phyloP scores from a whole-genome alignment of 2,329 filamentous ascomycete genomes.

The Claviceps monticola region DNA sequence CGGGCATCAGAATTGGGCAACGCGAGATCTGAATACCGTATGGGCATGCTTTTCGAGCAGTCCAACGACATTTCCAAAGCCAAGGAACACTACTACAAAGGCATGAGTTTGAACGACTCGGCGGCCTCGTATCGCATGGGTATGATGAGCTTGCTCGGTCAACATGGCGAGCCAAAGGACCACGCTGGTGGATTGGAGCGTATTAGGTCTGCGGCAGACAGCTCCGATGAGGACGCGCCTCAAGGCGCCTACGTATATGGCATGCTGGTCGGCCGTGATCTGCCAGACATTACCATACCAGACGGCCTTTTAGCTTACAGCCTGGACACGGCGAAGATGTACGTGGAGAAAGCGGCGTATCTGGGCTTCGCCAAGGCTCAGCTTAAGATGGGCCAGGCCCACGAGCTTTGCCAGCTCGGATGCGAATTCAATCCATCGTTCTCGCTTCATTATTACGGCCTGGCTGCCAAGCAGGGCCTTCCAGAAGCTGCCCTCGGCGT shows the following conservation, averaged over 20 bases:
- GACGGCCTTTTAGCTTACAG: conserved; percentile 55
- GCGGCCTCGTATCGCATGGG: conserved; percentile 77
- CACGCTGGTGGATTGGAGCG: conserved; percentile 64
- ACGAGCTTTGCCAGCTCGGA: conserved; percentile 83
- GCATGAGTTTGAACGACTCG: conserved; percentile 69
- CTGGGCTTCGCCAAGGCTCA: conserved; percentile 93
- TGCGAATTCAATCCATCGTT: conserved; percentile 91
- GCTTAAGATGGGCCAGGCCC: conserved; percentile 91
- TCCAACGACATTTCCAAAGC: conserved; percentile 88
- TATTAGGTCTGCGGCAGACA: conserved; percentile 70
- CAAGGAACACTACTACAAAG: conserved; percentile 76
- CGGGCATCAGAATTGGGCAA: conserved; percentile 78
- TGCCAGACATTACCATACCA: conserved; percentile 81
- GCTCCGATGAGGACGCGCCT: conserved; percentile 88
- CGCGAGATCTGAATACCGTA: conserved; percentile 81
- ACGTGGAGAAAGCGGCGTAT: conserved; percentile 93
- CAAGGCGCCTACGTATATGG: conserved; percentile 93
- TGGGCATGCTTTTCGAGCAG: conserved; percentile 96
- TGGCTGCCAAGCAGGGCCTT: conserved; percentile 85
- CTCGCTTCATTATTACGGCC: conserved; percentile 88
- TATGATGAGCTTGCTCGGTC: conserved; percentile 94
- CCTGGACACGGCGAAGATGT: conserved; percentile 60
- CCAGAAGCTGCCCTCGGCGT: conserved; percentile 90
- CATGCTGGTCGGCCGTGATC: conserved; percentile 80
- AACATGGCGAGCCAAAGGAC: conserved; percentile 81